Conservation (phyloP, 139 green algal genomes). For the Coelastrella sp. region DNA sequence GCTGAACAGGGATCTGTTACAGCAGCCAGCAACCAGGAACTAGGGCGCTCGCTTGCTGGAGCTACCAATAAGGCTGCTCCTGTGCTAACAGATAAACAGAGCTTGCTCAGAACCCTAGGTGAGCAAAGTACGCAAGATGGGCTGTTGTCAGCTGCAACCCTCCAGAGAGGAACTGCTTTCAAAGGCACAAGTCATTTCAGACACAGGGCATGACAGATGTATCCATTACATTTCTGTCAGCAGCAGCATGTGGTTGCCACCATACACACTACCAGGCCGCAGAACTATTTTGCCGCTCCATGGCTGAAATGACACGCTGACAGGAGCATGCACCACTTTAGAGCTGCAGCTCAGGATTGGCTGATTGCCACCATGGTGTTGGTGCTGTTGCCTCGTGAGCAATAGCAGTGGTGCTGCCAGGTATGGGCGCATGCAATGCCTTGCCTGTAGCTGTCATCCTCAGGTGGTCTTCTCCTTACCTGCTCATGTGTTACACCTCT, state of each 20-base stretch:
- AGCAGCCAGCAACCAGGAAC: not conserved
- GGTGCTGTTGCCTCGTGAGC: not conserved
- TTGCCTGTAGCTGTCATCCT: not conserved
- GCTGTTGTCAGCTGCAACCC: not conserved
- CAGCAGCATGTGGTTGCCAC: slow-evolving; percentile 25
- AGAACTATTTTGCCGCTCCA: slow-evolving; percentile 42
- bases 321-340: not conserved
- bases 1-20: not conserved
- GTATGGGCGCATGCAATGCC: not conserved
- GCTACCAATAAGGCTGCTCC: not conserved
- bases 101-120: not conserved
- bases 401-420: not conserved
- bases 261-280: slow-evolving; percentile 31
- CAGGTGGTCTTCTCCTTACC: not conserved
- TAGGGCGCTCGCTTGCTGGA: not conserved
- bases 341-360: too few species aligned
- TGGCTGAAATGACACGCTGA: slow-evolving; percentile 18
- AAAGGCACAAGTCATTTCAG: too few species aligned
- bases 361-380: not conserved
- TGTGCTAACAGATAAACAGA: not conserved
- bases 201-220: too few species aligned
- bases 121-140: not conserved
- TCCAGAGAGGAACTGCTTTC: too few species aligned
- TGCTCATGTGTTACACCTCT: not conserved
- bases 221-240: too few species aligned